Evolutionary conservation across 768 basidiomycete species (phyloP).

Genomic region (Podaxis rugospora): DNA sequence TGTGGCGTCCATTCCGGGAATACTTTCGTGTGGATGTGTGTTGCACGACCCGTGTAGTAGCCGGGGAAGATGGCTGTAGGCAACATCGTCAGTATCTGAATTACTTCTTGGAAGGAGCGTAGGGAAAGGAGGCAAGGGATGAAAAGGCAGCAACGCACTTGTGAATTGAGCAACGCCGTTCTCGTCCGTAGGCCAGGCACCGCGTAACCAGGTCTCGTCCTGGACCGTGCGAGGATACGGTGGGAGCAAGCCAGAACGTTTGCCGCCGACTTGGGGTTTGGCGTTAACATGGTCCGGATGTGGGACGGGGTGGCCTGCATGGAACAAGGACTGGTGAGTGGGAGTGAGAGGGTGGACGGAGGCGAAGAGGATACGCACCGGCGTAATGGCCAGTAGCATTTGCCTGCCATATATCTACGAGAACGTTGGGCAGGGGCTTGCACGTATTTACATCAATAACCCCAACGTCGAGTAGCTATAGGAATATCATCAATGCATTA

Average conservation of each 20-base stretch:
- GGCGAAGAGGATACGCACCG: conserved; percentile 22
- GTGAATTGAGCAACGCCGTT: conserved; percentile 53
- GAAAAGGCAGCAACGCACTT: conserved; percentile 26
- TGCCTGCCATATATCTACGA: conserved; percentile 59
- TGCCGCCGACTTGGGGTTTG: conserved; percentile 43
- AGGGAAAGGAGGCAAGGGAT: neutral
- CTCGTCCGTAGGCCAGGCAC: conserved; percentile 49
- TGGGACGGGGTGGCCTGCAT: conserved; percentile 43
- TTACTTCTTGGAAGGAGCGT: neutral
- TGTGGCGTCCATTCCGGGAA: conserved; percentile 44
- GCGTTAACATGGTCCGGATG: conserved; percentile 37
- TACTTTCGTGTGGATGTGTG: conserved; percentile 52
- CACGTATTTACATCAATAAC: conserved; percentile 58
- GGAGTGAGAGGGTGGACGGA: neutral
- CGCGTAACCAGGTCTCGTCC: conserved; percentile 45
- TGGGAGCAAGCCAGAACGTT: conserved; percentile 36
- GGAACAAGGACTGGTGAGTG: neutral
- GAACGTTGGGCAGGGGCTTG: conserved; percentile 47
- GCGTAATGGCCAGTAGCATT: conserved; percentile 53
- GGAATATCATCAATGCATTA: neutral
- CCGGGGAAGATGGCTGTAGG: conserved; percentile 49
- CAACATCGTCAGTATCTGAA: neutral
- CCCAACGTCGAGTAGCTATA: conserved; percentile 47
- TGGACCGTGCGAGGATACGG: conserved; percentile 39
- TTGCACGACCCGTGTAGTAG: conserved; percentile 54